Evolutionary conservation across 2,329 filamentous ascomycete genomes (phyloP), one percentile per base, ranked within the genome.

Genomic region (Hortaea werneckii): DNA sequence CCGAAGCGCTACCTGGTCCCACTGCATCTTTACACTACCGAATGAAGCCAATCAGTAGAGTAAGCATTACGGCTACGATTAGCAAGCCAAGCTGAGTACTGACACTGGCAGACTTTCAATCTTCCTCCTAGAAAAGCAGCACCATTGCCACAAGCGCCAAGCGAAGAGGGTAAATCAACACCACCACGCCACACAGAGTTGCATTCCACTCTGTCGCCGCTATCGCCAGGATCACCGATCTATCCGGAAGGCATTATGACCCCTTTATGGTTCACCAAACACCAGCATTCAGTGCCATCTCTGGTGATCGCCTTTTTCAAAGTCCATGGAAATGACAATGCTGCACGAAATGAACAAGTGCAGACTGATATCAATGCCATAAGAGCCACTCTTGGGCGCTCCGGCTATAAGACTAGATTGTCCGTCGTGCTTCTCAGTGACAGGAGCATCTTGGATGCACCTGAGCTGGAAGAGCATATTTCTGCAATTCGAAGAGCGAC

Each of bases 221-320:
- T 96, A 29, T 92, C 85, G 35, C 88, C 89, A 3, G 77, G 76
- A 6, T 95, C 90, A 6, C 73, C 80, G 2, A 75, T 94, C 2
- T 96, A 92, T 61, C 89, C 90, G 6, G 92, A 96, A 67, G 92
- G 90, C 4, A 71, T 95, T 48, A 80, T 95, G 62, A 80, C 88
- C 49, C 76, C 82, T 13, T 68, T 78, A 50, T 98, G 90, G 90
- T 73, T 94, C 45, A 78, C 79, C 49, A 98, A 96, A 64, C 90
- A 96, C 63, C 89, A 95, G 60, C 73, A 84, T 43, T 72, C 87
- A 12, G 75, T 96, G 20, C 90, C 90, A 1, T 85, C 87, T 50
- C 76, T 87, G 27, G 83, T 87, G 54, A 65, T 94, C 29, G 84
- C 83, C 53, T 92, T 94, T 67, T 94, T 94, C 61, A 75, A 77